Base-by-base conservation (phyloP, 176 grass and related monocot genomes). In the Oryza punctata region DNA sequence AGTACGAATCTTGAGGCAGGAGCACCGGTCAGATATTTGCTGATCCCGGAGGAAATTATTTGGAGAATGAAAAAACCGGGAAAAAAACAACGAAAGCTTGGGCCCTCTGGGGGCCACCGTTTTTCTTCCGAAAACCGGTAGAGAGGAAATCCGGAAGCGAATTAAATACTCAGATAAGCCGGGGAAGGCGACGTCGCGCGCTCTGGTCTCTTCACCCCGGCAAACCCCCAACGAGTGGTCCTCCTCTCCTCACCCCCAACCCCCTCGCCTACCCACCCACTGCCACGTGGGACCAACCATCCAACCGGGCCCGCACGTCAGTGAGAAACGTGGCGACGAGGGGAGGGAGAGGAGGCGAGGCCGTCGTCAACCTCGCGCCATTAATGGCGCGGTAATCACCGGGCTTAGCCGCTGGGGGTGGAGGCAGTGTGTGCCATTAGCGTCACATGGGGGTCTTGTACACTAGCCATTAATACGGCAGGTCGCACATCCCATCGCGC, bases 171-270 rank as follows among this genome's bases (percentile, higher is more conserved):
- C 19, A 90, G 83, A 90, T 90, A 78, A 78, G 83, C 47, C 29
- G 10, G 54, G 10, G 88, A 86, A 28, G 78, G 78, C 88, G 78
- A 90, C 72, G 88, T 85, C 59, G 88, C 88, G 88, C 88, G 78
- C 83, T 85, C 88, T 85, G 16, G 88, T 85, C 88, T 82, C 82
- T 89, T 89, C 88, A 41, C 82, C 59, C 71, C 10, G 3, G 3
- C 24, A 2, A 0, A 6, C 4, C 43, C 65, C 0, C 13, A 82
- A 89, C 73, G 88, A 82, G 83, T 86, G 88, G 88, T 35, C 67
- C 78, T 82, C 43, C 10, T 29, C 52, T 18, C 60, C 44, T 19
- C 49, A 0, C 63, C 44, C 8, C 5, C 13, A 7, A 43, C 1
- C 3, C 27, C 29, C 1, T 12, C 0, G 0, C 45, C 1, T 26